phyloP scores from a whole-genome alignment of 2,329 filamentous ascomycete species.

The Metarhizium anisopliae region DNA sequence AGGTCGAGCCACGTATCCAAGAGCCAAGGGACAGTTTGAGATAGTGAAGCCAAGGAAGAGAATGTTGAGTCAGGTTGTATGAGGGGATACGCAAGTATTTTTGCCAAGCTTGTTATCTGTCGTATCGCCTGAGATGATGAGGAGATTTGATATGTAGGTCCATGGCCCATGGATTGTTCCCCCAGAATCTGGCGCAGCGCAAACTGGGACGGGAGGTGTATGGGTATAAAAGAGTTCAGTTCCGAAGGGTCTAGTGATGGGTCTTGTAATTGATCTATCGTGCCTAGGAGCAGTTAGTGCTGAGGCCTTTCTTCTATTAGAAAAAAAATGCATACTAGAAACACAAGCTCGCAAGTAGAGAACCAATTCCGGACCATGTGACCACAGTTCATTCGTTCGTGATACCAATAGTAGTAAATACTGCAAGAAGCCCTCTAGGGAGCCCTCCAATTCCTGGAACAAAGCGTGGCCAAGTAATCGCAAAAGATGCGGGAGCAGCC shows the following conservation, averaged over 20 bases:
- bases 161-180: constrained; percentile 13
- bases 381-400: constrained; percentile 38
- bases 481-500: constrained; percentile 52
- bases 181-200: constrained; percentile 28
- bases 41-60: constrained; percentile 23
- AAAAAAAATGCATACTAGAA: constrained; percentile 27
- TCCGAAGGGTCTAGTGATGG: constrained; percentile 16
- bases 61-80: constrained; percentile 23
- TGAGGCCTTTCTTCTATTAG: background rate
- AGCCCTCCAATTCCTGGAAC: constrained; percentile 36
- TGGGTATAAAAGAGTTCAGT: constrained; percentile 16
- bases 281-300: constrained; percentile 16
- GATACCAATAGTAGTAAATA: constrained; percentile 37
- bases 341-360: constrained; percentile 41
- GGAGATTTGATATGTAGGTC: constrained; percentile 30
- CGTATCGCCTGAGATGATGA: constrained; percentile 34
- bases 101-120: constrained; percentile 35
- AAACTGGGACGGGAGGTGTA: constrained; percentile 30
- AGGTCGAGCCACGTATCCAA: constrained; percentile 39
- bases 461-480: constrained; percentile 44
- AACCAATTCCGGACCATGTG: constrained; percentile 31
- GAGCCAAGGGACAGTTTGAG: constrained; percentile 37
- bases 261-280: constrained; percentile 26
- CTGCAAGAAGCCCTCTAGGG: constrained; percentile 45
- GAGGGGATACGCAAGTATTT: constrained; percentile 33